Conservation (phyloP, 257 asterid genomes). For the Lycium barbarum region DNA sequence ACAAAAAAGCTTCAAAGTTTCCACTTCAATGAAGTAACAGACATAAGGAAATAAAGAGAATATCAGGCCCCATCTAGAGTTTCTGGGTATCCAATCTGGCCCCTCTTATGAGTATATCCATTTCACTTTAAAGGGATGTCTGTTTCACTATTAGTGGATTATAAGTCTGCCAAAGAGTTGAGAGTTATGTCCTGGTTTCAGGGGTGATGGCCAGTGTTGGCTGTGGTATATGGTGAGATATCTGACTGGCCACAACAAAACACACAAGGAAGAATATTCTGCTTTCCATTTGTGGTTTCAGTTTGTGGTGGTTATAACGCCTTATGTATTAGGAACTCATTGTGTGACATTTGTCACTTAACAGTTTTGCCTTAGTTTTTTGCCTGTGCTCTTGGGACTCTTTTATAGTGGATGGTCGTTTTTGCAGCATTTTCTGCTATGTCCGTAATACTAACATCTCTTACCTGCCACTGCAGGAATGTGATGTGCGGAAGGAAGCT, state of each 20-base stretch:
- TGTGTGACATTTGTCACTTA: neutral
- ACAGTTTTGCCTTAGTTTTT: neutral
- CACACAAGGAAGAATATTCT: neutral
- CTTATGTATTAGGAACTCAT: neutral
- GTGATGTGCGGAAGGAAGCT: constrained; percentile 68
- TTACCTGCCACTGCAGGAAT: constrained; percentile 55
- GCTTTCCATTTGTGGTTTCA: neutral
- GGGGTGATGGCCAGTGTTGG: neutral
- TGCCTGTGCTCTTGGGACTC: neutral
- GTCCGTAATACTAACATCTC: neutral
- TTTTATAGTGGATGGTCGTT: neutral
- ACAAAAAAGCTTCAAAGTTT: neutral
- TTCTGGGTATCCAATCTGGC: neutral
- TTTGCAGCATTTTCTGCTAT: neutral
- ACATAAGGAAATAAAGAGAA: neutral
- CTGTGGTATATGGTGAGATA: neutral
- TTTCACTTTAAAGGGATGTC: neutral
- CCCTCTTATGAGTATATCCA: neutral
- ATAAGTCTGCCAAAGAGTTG: neutral
- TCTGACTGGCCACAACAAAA: neutral
- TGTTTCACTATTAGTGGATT: neutral
- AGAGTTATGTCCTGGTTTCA: neutral
- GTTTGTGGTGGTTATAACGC: no score
- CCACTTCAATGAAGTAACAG: neutral
- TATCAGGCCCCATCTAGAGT: neutral